Evolutionary conservation across 2,329 filamentous ascomycete genomes (phyloP), one percentile per base, ranked within the genome.

Genomic region (Neonectria faginata): DNA sequence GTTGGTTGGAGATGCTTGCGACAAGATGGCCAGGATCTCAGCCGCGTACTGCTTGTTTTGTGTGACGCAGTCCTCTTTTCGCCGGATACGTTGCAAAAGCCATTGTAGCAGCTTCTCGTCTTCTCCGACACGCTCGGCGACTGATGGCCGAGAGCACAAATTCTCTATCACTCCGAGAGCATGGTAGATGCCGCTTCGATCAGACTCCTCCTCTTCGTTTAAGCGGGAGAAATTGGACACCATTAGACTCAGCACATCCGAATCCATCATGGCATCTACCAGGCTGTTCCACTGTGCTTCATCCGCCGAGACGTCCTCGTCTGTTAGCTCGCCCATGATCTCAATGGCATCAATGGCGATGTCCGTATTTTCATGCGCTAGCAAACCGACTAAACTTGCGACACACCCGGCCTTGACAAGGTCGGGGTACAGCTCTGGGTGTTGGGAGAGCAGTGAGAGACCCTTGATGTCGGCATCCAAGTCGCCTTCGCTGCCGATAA

Each of bases 11-110:
- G 92, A 93, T 1, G 89, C 89, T 77, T 97, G 94, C 18, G 95
- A 85, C 9, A 99, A 82, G 59, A 99, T 96, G 12, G 95, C 94
- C 3, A 99, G 83, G 8, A 98, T 88, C 79, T 99, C 96, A 16
- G 95, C 93, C 0, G 94, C 88, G 77, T 98, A 99, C 77, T 97
- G 95, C 77, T 96, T 97, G 77, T 99, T 99, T 76, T 99, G 96
- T 5, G 88, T 85, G 1, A 97, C 88, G 0, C 84, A 82, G 4
- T 81, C 82, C 76, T 97, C 93, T 55, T 86, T 85, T 60, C 84
- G 85, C 70, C 91, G 89, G 66, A 93, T 91, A 54, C 96, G 88
- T 54, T 85, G 80, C 39, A 97, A 82, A 3, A 99, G 85, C 93
- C 93, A 98, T 48, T 86, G 82, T 8, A 97, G 76, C 0, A 97